Percentiles rank a stretch among this genome's conserved stretches.
These are phyloP conservation scores for Macrolepiota albuminosa DNA, from an alignment of 768 basidiomycete species.

Conservation along the genomic window DNA sequence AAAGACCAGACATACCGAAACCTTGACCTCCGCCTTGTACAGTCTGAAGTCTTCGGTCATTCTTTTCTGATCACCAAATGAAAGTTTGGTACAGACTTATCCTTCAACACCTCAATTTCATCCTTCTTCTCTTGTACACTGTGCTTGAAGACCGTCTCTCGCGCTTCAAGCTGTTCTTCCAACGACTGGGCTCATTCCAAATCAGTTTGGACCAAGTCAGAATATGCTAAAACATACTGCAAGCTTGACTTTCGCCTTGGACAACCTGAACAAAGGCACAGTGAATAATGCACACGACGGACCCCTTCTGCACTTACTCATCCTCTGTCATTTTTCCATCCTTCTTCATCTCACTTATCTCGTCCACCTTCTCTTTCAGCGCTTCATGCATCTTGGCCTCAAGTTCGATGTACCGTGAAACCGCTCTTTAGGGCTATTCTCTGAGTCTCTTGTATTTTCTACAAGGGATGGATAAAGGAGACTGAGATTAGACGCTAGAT, in stretches of 20 bases:
- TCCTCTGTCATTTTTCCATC: neutral
- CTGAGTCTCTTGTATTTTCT: neutral
- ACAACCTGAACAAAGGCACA: neutral
- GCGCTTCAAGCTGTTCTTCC: conserved; percentile 35
- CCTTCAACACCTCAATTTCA: neutral
- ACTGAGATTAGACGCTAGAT: neutral
- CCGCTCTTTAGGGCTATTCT: neutral
- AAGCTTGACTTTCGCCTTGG: neutral
- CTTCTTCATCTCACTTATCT: neutral
- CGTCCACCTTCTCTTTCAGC: neutral
- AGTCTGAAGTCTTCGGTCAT: neutral
- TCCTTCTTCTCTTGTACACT: conserved; percentile 7
- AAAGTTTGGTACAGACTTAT: neutral
- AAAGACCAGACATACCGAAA: neutral
- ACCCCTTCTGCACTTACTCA: neutral
- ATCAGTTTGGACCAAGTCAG: neutral
- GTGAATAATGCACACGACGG: too few relatives aligned
- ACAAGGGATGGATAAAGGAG: neutral
- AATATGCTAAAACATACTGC: neutral
- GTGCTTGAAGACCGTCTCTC: conserved; percentile 34
- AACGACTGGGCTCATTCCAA: neutral
- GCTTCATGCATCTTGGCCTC: neutral
- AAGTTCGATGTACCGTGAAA: neutral
- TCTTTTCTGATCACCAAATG: neutral
- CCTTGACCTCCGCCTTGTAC: conserved; percentile 7